A percentile compares a stretch with the other conserved stretches of the same genome.
These are phyloP conservation scores for Aspergillus funiculosus DNA, from an alignment of 495 filamentous ascomycete genomes.

Conservation along the genomic window DNA sequence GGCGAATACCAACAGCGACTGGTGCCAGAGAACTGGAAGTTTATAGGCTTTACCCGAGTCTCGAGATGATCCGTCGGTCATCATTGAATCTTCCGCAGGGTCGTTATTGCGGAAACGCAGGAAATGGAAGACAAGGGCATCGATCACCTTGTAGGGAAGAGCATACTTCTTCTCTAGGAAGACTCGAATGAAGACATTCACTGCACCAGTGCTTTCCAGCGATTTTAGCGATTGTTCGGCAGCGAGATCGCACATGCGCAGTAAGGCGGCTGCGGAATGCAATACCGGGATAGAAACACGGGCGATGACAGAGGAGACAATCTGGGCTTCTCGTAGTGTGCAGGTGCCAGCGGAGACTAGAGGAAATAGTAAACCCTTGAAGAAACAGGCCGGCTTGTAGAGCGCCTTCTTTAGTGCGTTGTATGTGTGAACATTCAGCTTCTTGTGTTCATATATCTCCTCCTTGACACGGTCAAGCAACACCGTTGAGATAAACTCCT, in stretches of 20 bases:
- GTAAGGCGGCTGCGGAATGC: constrained; percentile 86
- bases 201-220: constrained; percentile 72
- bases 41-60: constrained; percentile 47
- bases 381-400: constrained; percentile 94
- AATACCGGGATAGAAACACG: constrained; percentile 79
- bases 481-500: constrained; percentile 73
- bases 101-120: constrained; percentile 68
- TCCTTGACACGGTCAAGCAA: constrained; percentile 84
- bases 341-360: constrained; percentile 70
- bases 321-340: constrained; percentile 85
- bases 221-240: constrained; percentile 74
- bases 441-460: constrained; percentile 80
- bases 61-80: constrained; percentile 33
- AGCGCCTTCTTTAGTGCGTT: constrained; percentile 84
- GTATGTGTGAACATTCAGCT: constrained; percentile 92
- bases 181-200: constrained; percentile 86
- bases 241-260: constrained; percentile 87
- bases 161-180: constrained; percentile 97
- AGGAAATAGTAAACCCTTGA: constrained; percentile 94
- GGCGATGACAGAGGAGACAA: constrained; percentile 75
- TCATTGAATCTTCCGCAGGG: constrained; percentile 43
- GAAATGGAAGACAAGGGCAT: constrained; percentile 94
- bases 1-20: constrained; percentile 81
- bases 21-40: constrained; percentile 86
- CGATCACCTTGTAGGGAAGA: constrained; percentile 88